These are phyloP conservation scores for Lecanoromycetidae sp. DNA, from an alignment of 2,329 filamentous ascomycete genomes.

Conservation along the genomic window DNA sequence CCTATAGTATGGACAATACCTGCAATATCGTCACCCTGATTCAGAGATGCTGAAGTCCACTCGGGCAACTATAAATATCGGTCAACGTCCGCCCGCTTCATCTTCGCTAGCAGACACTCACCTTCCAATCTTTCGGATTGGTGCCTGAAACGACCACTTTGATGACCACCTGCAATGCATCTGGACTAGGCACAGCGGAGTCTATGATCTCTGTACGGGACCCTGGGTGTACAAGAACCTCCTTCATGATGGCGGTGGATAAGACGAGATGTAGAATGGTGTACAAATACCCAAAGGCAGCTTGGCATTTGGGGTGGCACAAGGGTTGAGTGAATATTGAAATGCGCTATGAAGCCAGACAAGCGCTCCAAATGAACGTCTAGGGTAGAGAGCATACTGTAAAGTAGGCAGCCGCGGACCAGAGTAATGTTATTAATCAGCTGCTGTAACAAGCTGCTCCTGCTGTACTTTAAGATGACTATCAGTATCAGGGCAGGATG, in stretches of 20 bases:
- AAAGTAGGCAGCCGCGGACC: too few relatives aligned
- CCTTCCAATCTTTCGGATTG: conserved; percentile 39
- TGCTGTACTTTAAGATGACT: too few relatives aligned
- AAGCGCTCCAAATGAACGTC: too few relatives aligned
- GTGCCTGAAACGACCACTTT: conserved; percentile 30
- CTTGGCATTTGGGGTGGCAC: too few relatives aligned
- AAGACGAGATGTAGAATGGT: not conserved
- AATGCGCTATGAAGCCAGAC: too few relatives aligned
- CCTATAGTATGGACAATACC: conserved; percentile 41
- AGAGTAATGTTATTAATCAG: too few relatives aligned
- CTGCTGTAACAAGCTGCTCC: too few relatives aligned
- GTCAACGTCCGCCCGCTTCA: not conserved
- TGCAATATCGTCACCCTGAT: conserved; percentile 41
- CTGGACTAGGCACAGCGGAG: conserved; percentile 30
- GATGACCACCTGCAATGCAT: conserved; percentile 28
- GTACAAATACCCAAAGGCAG: not conserved
- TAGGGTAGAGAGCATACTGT: too few relatives aligned
- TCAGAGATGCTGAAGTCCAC: conserved; percentile 20
- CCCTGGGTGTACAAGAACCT: not conserved
- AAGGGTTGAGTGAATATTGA: too few relatives aligned
- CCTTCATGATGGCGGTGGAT: not conserved
- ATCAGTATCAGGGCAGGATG: too few relatives aligned
- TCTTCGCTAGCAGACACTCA: not conserved
- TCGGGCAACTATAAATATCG: conserved; percentile 6
- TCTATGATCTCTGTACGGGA: conserved; percentile 20